Base-by-base conservation (phyloP, 2,329 filamentous ascomycete species). In the Cercospora citrullina region DNA sequence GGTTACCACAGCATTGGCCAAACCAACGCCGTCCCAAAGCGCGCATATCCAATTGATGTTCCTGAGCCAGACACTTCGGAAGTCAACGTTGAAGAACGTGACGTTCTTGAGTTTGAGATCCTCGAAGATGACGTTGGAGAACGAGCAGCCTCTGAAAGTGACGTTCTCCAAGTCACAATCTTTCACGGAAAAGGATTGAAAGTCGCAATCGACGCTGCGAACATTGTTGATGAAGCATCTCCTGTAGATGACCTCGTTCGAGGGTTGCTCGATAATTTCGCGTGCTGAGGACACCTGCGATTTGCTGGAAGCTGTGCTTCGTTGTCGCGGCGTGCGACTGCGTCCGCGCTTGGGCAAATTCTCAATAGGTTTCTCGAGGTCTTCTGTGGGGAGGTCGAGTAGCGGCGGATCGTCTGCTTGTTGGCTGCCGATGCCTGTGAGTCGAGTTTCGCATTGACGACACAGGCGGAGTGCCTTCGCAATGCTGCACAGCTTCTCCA, bases 31-130 rank as follows among this genome's bases (percentile, higher is more conserved):
- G 8, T 58, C 58, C 66, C 66, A 68, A 1, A 51, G 36, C 1
- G 60, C 66, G 42, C 60, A 55, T 5, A 61, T 61, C 63, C 64
- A 63, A 4, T 60, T 60, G 36, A 68, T 45, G 16, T 60, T 36
- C 51, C 39, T 62, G 7, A 68, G 36, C 53, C 51, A 60, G 14
- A 68, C 48, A 21, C 42, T 62, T 16, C 59, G 58, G 10, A 65
- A 68, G 28, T 68, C 58, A 9, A 68, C 48, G 4, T 42, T 59
- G 51, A 45, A 57, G 36, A 68, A 68, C 0, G 66, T 63, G 45
- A 68, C 63, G n/a, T 68, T 65, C 26, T 68, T 63, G 21, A 68
- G 58, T 23, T 65, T 66, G 21, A 65, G 39, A 28, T 65, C 63
- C 31, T 65, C 60, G 18, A 68, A 65, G 14, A 42, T n/a, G 5